These are phyloP conservation scores for Edaphochlamys debaryana DNA, from an alignment of 139 green algal species.

Conservation along the genomic window DNA sequence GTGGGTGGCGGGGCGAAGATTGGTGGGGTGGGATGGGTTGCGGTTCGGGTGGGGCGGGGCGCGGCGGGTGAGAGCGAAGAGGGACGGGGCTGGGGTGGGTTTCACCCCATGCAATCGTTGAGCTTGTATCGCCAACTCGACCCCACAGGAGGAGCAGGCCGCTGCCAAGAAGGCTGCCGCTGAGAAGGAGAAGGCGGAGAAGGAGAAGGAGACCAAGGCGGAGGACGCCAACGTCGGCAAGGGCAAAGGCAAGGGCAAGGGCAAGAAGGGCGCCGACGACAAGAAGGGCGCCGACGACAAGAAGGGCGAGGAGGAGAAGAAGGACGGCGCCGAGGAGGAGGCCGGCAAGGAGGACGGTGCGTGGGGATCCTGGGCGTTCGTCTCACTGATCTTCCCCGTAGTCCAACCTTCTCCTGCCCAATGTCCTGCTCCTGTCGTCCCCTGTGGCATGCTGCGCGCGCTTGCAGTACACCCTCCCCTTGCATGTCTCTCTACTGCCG, in stretches of 20 bases:
- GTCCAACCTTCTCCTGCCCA: too few relatives aligned
- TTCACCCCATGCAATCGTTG: too few relatives aligned
- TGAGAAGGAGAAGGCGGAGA: constrained; percentile 34
- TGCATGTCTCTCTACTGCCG: too few relatives aligned
- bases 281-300: not conserved
- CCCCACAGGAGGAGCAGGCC: constrained; percentile 52
- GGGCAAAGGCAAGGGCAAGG: constrained; percentile 9
- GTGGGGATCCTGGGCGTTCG: too few relatives aligned
- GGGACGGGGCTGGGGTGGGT: not conserved
- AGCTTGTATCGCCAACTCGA: too few relatives aligned
- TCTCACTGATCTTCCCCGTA: too few relatives aligned
- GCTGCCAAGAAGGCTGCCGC: constrained; percentile 45
- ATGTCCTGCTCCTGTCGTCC: too few relatives aligned
- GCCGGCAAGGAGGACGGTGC: not conserved
- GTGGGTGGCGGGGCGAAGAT: not conserved
- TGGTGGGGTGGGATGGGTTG: too few relatives aligned
- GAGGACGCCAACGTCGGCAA: not conserved
- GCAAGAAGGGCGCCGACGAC: not conserved
- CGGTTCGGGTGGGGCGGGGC: not conserved
- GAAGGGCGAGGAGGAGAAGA: not conserved
- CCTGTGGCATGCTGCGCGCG: too few relatives aligned
- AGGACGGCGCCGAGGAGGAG: not conserved
- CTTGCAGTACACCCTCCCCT: too few relatives aligned
- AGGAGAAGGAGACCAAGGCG: not conserved
- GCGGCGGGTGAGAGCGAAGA: not conserved